Conservation (phyloP, 768 basidiomycete genomes). For the Boletus edulis region DNA sequence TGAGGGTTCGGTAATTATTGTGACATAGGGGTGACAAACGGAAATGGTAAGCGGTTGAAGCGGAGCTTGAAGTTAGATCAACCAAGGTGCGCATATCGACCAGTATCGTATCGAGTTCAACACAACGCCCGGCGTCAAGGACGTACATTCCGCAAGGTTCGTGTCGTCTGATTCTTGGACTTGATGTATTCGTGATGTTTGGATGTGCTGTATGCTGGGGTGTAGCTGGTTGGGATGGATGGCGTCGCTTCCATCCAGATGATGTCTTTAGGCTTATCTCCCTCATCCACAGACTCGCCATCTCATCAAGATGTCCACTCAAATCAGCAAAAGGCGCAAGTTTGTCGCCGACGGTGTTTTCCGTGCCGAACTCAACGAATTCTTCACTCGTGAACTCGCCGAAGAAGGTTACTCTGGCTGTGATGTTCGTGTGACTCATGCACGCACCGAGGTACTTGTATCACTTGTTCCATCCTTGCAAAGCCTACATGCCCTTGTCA, state of each 20-base stretch:
- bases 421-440: conserved; percentile 99
- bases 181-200: not conserved
- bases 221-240: conserved; percentile 21
- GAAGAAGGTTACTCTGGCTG: conserved; percentile 99
- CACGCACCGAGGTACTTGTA: conserved; percentile 82
- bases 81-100: conserved; percentile 8
- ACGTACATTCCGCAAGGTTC: conserved; percentile 24
- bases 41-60: conserved; percentile 13
- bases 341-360: conserved; percentile 98
- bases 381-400: conserved; percentile 96
- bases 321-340: conserved; percentile 98
- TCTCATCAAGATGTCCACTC: conserved; percentile 63
- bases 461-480: not conserved
- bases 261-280: conserved; percentile 21
- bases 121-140: conserved; percentile 17
- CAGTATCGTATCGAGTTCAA: conserved; percentile 8
- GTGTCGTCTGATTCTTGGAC: conserved; percentile 3
- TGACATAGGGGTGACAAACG: conserved; percentile 4
- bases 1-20: not conserved
- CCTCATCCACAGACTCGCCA: conserved; percentile 9
- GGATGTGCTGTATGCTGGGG: not conserved
- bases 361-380: conserved; percentile 98
- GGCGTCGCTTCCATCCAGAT: conserved; percentile 13
- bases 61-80: conserved; percentile 25
- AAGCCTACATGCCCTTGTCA: conserved; percentile 26